Evolutionary conservation across 345 rosid species (phyloP), one percentile per base, ranked within the genome.

Genomic region (Gossypium australe): DNA sequence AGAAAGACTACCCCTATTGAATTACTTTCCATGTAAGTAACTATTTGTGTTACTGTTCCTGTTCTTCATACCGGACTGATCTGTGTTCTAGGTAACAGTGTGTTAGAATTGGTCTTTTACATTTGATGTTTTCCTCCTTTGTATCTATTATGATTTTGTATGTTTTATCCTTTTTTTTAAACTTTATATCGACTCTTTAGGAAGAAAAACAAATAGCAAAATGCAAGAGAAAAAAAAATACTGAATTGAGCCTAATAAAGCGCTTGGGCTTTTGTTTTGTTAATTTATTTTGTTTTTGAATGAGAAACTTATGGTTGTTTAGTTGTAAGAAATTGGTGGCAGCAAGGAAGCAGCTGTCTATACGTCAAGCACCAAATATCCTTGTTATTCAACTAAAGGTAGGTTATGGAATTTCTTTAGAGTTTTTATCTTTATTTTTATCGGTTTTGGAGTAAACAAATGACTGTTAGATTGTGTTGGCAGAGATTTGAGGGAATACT

Each of bases 351-450:
- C 98, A 96, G 80, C 86, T 96, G 97, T 96, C 97, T 0, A 70
- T 96, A 71, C 83, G 82, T 79, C 92, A 93, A 80, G 97, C 99
- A 0, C 98, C 98, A 16, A 92, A 92, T 86, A 78, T 96, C 72
- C 91, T 93, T 84, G 98, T 93, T 41, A 87, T 96, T 80, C 97
- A 96, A 76, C 90, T 96, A 29, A 96, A 96, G 94, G 99, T 93
- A 69, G 55, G 84, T 78, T 25, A 43, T 47, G 55, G 64, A 69
- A 29, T 70, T 73, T 75, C 58, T 60, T 41, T 57, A 20, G 52
- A 13, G 51, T 71, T 48, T 61, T 68, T 34, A 5, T 47, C n/a
- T 14, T 64, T 34, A 27, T n/a, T 53, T 7, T 53, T 53, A 29
- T 65, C 52, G 25, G 55, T 16, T 55, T 76, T 29, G 24, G 75